Conservation (phyloP, 176 grass and related monocot species). For the Stipa capillata region DNA sequence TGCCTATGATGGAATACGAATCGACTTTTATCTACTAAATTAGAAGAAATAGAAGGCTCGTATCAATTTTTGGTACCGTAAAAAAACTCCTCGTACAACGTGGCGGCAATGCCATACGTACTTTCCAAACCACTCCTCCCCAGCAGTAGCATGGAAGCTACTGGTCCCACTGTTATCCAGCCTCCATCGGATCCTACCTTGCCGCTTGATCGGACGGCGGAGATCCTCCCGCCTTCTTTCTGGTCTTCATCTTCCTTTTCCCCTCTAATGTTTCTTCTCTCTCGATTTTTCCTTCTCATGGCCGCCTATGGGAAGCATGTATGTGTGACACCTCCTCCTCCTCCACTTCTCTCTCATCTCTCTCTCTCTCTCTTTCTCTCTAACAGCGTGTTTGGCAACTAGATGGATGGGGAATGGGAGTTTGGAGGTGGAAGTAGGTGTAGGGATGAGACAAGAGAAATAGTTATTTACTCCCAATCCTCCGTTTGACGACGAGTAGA, state of each 20-base stretch:
- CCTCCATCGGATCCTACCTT: constrained; percentile 4
- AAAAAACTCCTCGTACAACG: background rate
- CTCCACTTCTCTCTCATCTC: background rate
- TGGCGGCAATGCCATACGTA: background rate
- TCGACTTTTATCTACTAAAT: no score
- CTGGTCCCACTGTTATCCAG: no score
- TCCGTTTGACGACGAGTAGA: no score
- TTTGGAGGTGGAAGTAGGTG: no score
- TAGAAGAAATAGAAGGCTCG: no score
- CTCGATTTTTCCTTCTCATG: background rate
- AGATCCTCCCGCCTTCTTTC: background rate
- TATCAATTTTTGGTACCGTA: no score
- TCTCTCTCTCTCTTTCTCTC: background rate
- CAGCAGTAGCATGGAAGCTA: background rate
- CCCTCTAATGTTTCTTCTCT: background rate
- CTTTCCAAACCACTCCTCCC: background rate
- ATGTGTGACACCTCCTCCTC: background rate
- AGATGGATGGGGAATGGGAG: no score
- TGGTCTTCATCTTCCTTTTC: background rate
- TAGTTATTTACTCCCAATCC: no score
- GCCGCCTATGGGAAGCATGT: no score
- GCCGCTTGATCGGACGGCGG: constrained; percentile 23
- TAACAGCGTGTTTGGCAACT: no score
- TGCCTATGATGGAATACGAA: no score
- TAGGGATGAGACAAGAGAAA: no score